A percentile compares a stretch with the other conserved stretches of the same genome.
phyloP scores from a whole-genome alignment of 2,329 filamentous ascomycete genomes.

The Xylaria sp. region DNA sequence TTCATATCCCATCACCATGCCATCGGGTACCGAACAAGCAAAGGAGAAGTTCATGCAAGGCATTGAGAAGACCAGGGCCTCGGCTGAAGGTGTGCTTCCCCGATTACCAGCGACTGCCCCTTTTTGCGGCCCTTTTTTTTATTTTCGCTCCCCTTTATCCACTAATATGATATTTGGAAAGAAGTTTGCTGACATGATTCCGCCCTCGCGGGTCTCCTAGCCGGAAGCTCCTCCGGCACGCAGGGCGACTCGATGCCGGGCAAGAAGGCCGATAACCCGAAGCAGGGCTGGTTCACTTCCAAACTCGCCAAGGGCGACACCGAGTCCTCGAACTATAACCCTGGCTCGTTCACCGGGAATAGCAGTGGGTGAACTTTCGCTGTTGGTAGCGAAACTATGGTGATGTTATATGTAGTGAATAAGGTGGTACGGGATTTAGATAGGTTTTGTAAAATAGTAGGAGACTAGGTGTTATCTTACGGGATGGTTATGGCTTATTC shows the following conservation, averaged over 20 bases:
- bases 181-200: not conserved
- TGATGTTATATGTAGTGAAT: not conserved
- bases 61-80: slow-evolving; percentile 26
- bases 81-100: slow-evolving; percentile 24
- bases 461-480: not conserved
- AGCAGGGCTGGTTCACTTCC: slow-evolving; percentile 17
- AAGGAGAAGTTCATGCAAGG: slow-evolving; percentile 28
- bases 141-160: not conserved
- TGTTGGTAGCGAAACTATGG: not conserved
- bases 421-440: not conserved
- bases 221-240: not conserved
- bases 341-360: slow-evolving; percentile 19
- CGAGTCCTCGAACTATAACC: slow-evolving; percentile 24
- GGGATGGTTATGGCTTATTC: not conserved
- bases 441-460: not conserved
- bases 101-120: too few species aligned
- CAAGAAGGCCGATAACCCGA: slow-evolving; percentile 29
- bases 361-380: slow-evolving; percentile 9
- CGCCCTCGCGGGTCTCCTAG: not conserved
- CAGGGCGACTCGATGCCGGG: slow-evolving; percentile 10
- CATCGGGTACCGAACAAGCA: slow-evolving; percentile 21
- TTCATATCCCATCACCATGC: slow-evolving; percentile 6
- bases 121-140: not conserved
- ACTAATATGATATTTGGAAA: not conserved
- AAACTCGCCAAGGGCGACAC: slow-evolving; percentile 30